Evolutionary conservation across 179 eudicot genomes (phyloP), one percentile per base, ranked within the genome.

Genomic region (Vitellaria paradoxa): DNA sequence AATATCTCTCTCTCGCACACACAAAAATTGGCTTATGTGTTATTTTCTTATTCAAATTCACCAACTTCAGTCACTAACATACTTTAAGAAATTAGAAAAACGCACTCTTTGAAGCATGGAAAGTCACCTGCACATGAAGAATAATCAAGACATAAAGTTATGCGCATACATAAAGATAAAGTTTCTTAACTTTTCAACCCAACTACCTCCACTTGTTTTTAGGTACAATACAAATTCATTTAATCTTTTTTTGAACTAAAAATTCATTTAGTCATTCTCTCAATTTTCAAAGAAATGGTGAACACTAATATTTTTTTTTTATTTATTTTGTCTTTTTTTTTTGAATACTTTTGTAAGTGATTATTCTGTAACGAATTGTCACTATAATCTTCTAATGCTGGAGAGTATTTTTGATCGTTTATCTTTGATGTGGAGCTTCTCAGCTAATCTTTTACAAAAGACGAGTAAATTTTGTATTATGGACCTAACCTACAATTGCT

Each of bases 171-270:
- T 52, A 72, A 12, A 26, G 72, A 53, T 18, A 86, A 88, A 78
- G 84, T 52, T 75, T 7, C 85, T 76, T 77, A 82, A 84, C 75
- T 75, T 84, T n/a, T 83, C 78, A 42, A 13, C 80, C 46, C 76
- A 81, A 79, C 72, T 81, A 56, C 87, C 78, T 56, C 83, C 85
- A 53, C 75, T 87, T 52, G 85, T 87, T 80, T 86, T 81, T 77
- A 81, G 84, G 94, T 88, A 82, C 65, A 53, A 9, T 18, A 18
- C 47, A 14, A 21, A 7, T 8, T 15, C 18, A 46, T 6, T 30
- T 49, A 13, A 9, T n/a, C n/a, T n/a, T n/a, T n/a, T n/a, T n/a
- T n/a, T n/a, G n/a, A n/a, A n/a, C n/a, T n/a, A n/a, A n/a, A n/a
- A n/a, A n/a, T n/a, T n/a, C n/a, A n/a, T n/a, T n/a, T n/a, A n/a